These are phyloP conservation scores for Pseudogymnoascus destructans DNA, from an alignment of 2,329 filamentous ascomycete genomes.

Conservation along the genomic window DNA sequence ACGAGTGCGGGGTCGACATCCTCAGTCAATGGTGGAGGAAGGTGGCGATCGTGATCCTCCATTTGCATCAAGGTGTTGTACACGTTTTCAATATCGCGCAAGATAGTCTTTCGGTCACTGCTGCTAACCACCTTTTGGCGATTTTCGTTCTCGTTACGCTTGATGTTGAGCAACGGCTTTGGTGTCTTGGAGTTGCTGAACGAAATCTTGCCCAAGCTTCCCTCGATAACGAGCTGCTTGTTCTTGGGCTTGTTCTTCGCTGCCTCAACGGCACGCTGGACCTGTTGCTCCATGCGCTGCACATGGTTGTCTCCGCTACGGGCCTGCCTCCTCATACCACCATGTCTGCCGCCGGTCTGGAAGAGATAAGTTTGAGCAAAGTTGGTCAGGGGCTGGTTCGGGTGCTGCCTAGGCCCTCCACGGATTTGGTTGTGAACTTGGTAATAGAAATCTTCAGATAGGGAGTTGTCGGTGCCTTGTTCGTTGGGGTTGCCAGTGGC, in stretches of 20 bases:
- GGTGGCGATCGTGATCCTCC: slow-evolving; percentile 78
- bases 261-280: slow-evolving; percentile 90
- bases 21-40: slow-evolving; percentile 51
- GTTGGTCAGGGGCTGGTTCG: slow-evolving; percentile 83
- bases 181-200: slow-evolving; percentile 99
- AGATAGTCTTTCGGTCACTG: slow-evolving; percentile 67
- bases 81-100: slow-evolving; percentile 78
- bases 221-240: slow-evolving; percentile 90
- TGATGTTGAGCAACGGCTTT: slow-evolving; percentile 88
- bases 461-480: slow-evolving; percentile 61
- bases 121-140: slow-evolving; percentile 39
- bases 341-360: slow-evolving; percentile 78
- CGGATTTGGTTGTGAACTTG: slow-evolving; percentile 94
- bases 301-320: slow-evolving; percentile 91
- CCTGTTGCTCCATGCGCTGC: slow-evolving; percentile 98
- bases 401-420: slow-evolving; percentile 77
- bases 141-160: slow-evolving; percentile 57
- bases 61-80: slow-evolving; percentile 84
- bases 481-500: slow-evolving; percentile 81
- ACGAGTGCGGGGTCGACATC: slow-evolving; percentile 56
- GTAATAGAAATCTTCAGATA: slow-evolving; percentile 95
- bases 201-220: slow-evolving; percentile 92
- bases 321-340: slow-evolving; percentile 59
- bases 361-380: slow-evolving; percentile 97
- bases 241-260: slow-evolving; percentile 97